Conservation (phyloP, 2,329 filamentous ascomycete genomes). For the Stachybotrys chlorohalonatus region DNA sequence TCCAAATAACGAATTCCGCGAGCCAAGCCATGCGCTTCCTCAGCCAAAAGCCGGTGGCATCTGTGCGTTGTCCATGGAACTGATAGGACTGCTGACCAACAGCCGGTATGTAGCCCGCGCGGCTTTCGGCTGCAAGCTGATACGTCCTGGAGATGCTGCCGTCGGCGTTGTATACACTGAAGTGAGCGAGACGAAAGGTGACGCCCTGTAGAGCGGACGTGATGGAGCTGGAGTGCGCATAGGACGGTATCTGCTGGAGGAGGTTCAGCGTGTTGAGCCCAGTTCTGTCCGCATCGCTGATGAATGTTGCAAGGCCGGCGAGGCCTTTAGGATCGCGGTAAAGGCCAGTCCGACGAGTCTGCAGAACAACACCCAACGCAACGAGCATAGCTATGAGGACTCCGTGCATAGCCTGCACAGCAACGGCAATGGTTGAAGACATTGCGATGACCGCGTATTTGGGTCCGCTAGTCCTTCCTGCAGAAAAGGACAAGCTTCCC, state of each 20-base stretch:
- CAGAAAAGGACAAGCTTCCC: background rate
- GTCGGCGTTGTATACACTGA: background rate
- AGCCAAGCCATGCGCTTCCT: constrained; percentile 1
- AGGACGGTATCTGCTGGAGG: background rate
- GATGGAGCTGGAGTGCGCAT: background rate
- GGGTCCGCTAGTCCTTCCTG: background rate
- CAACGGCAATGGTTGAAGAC: background rate
- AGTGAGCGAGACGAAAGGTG: background rate
- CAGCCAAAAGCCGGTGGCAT: background rate
- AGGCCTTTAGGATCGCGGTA: background rate
- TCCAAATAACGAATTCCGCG: background rate
- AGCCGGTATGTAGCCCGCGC: background rate
- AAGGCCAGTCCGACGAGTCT: background rate
- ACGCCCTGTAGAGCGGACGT: background rate
- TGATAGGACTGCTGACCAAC: background rate
- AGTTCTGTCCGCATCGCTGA: background rate
- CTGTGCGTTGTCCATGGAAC: background rate
- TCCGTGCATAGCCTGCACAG: background rate
- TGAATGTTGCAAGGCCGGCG: background rate
- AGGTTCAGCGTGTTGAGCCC: background rate
- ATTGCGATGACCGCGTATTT: constrained; percentile 1
- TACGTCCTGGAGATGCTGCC: background rate
- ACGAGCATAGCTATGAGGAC: background rate
- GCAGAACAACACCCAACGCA: background rate
- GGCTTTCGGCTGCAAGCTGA: background rate